Base-by-base conservation (phyloP, 306 rosid species). In the Inga oerstediana region DNA sequence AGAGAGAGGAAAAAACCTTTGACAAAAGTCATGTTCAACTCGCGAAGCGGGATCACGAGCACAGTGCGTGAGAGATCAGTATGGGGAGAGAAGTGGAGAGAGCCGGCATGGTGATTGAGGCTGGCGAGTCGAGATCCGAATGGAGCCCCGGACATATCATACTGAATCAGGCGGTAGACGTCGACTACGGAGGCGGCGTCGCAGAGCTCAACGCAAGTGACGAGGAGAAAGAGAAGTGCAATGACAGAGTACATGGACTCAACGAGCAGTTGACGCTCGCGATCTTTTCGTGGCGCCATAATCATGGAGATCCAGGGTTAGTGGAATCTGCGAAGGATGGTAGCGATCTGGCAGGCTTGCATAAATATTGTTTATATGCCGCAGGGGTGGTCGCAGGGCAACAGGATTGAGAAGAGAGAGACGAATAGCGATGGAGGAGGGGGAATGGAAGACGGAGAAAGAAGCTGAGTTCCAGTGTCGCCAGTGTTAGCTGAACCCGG, bases 131-230 rank as follows among this genome's bases (percentile, higher is more conserved):
- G 98, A 85, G 99, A 97, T 94, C 99, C 99, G 19, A 97, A 91
- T 0, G 98, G 97, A 44, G 81, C 89, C 0, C 97, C 97, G 7
- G 97, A 89, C 83, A 96, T 91, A 77, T 96, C 99, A 82, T 96
- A 96, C 78, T 96, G 99, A 81, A 96, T 96, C 68, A 96, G 89
- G 2, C 98, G 94, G 85, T 94, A 97, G 46, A 97, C 98, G 37
- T 97, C 99, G 73, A 97, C 99, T 54, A 92, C 98, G 13, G 98
- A 89, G 84, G 98, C 99, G 80, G 92, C 98, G 89, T 94, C 97
- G 62, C 99, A 91, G 81, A 97, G 91, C 88, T 94, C 99, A 52
- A 90, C 97, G 85, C 97, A 94, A 46, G 97, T 94, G 34, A 97
- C 86, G 59, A 97, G 89, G 46, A 97, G 73, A 89, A 92, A 86